These are phyloP conservation scores for Cladophialophora psammophila DNA, from an alignment of 2,329 filamentous ascomycete species.

Conservation along the genomic window DNA sequence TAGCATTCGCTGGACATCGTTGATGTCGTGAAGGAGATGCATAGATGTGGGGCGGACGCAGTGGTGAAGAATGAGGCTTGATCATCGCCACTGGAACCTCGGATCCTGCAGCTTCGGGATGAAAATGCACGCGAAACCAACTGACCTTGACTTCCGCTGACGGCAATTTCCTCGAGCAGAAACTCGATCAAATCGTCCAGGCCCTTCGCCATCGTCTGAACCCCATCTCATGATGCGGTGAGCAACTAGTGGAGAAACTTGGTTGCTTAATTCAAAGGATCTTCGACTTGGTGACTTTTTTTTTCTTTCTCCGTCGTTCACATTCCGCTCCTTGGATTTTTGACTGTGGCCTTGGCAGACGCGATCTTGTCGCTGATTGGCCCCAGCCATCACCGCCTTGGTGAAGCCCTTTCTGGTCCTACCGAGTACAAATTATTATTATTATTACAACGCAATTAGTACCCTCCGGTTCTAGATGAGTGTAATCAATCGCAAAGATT, in stretches of 20 bases:
- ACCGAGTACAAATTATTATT: too few relatives aligned
- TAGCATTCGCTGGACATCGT: conserved; percentile 13
- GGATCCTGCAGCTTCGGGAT: conserved; percentile 2
- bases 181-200: conserved; percentile 66
- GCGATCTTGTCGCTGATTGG: not conserved
- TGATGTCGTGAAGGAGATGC: not conserved
- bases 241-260: not conserved
- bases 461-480: too few relatives aligned
- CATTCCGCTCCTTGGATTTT: not conserved
- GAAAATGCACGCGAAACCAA: conserved; percentile 26
- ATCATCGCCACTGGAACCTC: conserved; percentile 12
- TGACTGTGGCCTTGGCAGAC: conserved; percentile 13
- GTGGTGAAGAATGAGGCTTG: conserved; percentile 6
- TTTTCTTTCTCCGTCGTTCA: not conserved
- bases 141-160: conserved; percentile 66
- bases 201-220: conserved; percentile 55
- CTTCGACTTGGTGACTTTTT: conserved; percentile 20
- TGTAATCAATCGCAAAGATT: too few relatives aligned
- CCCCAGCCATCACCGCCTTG: not conserved
- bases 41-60: conserved; percentile 34
- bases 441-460: too few relatives aligned
- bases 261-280: not conserved
- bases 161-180: conserved; percentile 65
- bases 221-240: conserved; percentile 25
- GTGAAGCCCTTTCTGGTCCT: too few relatives aligned